Evolutionary conservation across 768 basidiomycete genomes (phyloP), one percentile per base, ranked within the genome.

Genomic region (Rhizopogon salebrosus): DNA sequence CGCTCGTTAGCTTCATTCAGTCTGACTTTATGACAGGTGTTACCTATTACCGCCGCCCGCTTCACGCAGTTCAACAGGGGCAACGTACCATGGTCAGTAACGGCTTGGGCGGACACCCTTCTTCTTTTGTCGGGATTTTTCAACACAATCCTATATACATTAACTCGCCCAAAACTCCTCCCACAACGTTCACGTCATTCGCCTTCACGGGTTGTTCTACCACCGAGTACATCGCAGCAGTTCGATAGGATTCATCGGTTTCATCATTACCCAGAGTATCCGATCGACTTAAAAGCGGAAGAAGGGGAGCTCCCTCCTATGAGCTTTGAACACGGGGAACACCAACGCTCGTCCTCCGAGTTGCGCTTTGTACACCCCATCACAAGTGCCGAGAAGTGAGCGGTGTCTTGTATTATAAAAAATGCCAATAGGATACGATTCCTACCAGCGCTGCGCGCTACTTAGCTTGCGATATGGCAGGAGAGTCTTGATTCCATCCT

Each of bases 121-220:
- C 79, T 73, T 56, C 64, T 74, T 1, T 66, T 71, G 24, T 79
- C 75, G 1, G 79, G 79, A 3, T 52, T 77, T 24, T 65, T 78
- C 57, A 78, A 80, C 56, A 68, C 74, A 26, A 52, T 74, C 35
- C 66, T 80, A 13, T 66, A 60, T 62, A 48, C 61, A 2, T 49
- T 65, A 26, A 76, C 76, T 3, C 71, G 75, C 8, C 75, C 75
- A 16, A 65, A 65, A 35, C 57, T 77, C 34, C 54, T 76, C n/a
- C 74, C 70, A 23, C 59, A 26, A n/a, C 42, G 54, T 27, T 22
- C 53, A 27, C 18, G 53, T 18, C 34, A 41, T 27, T 22, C 41
- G 39, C 37, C 41, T 10, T 40, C 53, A 24, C 23, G 27, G 36
- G 45, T 31, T 35, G 48, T 52, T 14, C 16, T 51, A 34, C 34